Evolutionary conservation across 441 rosid genomes (phyloP), one percentile per base, ranked within the genome.

Genomic region (Populus hybrid): DNA sequence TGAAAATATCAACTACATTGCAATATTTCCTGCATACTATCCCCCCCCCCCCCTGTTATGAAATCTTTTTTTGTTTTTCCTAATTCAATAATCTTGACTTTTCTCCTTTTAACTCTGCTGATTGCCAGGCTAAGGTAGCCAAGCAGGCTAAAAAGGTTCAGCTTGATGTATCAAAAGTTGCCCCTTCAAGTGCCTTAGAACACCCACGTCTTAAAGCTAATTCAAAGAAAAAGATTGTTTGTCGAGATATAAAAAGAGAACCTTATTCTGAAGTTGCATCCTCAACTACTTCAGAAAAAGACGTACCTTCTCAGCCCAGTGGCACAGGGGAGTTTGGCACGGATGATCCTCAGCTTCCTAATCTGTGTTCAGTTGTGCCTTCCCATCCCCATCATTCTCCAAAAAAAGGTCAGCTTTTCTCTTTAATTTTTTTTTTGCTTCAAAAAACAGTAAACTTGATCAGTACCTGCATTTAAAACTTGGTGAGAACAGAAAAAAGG

Each of bases 81-180:
- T 71, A 1, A 6, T 19, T 73, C 10, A 18, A 67, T 63, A 72
- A 38, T 76, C 72, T 78, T 74, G 68, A 63, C 12, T n/a, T 69
- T 2, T 46, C 57, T 46, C 57, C 36, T 63, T 24, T 34, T 7
- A 59, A 32, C 16, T 38, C 75, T 69, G 40, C 32, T 77, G 64
- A 75, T 74, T 75, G 18, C 71, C 81, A 89, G 91, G 82, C 82
- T 73, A 89, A 82, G 81, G 84, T 79, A 73, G 77, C 76, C 76
- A 89, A 84, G 78, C 84, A 79, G 80, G 72, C 38, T 38, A 79
- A 81, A 72, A 82, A 79, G 79, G 82, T 80, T 74, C 85, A 63
- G 70, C 72, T 80, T 74, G 75, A 67, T 76, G 77, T n/a, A 21
- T 80, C 84, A 64, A 88, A 80, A 82, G 83, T 86, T 78, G 81